Evolutionary conservation across 2,329 filamentous ascomycete species (phyloP), one percentile per base, ranked within the genome.

Genomic region (Knufia fluminis): DNA sequence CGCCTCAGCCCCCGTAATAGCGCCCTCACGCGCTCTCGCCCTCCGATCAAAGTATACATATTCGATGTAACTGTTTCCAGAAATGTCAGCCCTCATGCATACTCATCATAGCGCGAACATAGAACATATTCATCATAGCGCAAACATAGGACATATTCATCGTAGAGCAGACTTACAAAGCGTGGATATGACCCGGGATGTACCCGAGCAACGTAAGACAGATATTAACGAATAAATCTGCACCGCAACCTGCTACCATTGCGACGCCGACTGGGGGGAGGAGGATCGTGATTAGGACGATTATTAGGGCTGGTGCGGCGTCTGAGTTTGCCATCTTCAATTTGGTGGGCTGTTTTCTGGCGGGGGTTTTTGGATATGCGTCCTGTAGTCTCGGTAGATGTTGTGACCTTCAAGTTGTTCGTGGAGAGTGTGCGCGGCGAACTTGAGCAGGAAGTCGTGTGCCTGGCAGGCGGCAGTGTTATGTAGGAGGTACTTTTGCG

Each of bases 211-310:
- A 78, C 60, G 87, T 94, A 70, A 94, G 73, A 63, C 87, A 77
- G 70, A 94, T 86, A 82, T 94, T 94, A 79, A 95, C 91, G 70
- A 91, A 75, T 62, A 95, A 75, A 66, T 94, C 86, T 57, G 82
- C 80, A 64, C 83, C 83, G 72, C 89, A 94, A 63, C 89, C 89
- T 59, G 84, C 82, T 81, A 95, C 88, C 61, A 95, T 84, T 78
- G 94, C 91, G 66, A 95, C 89, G 73, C 89, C 89, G 52, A 95
- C 72, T 65, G 89, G 89, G 49, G 89, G 89, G 57, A 94, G n/a
- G 24, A 60, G 48, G 41, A 59, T 52, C 26, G 58, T 60, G 51
- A 60, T 59, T 16, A 60, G 50, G 53, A 59, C 44, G 49, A 60
- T 54, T 9, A 59, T 49, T 16, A 60, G 48, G 10, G 58, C 58